Base-by-base conservation (phyloP, 345 rosid species). In the Linum lewisii region DNA sequence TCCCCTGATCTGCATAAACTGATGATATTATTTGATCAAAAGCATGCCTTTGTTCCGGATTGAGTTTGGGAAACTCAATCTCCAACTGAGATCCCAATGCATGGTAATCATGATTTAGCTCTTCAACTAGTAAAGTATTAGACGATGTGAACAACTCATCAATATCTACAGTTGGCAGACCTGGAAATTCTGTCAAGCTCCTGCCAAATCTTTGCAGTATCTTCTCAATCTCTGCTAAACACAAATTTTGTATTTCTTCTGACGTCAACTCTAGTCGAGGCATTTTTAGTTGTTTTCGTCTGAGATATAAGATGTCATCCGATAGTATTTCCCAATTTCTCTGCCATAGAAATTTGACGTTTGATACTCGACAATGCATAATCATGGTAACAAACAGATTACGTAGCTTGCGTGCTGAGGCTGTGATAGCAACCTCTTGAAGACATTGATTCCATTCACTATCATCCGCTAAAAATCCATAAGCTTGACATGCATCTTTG, bases 391-490 rank as follows among this genome's bases (percentile, higher is more conserved):
- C 58, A 26, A 66, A 66, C 7, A 66, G 19, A 6, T 21, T 13
- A 1, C 63, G 21, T 14, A 66, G 10, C 20, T 66, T 5, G 2
- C 47, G 2, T 14, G 49, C 18, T 1, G n/a, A 14, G 1, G 57
- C 51, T 62, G 20, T 45, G 10, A 14, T 0, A 5, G 58, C 25
- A 2, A 62, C 69, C 32, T 58, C 69, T 14, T 4, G 11, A 16
- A 58, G 1, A 6, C 58, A 50, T 1, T 58, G 57, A 18, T 1
- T 2, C 68, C 63, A 69, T 42, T 69, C 60, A 9, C 38, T 10
- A 42, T 69, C 67, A 62, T 63, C 63, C 13, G 58, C 58, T 5
- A 69, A 13, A 1, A 69, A 23, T 2, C 67, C 67, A 1, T 29
- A 15, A 16, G 58, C 62, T 32, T 21, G 23, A 50, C 67, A 69